Percentiles rank a stretch among this genome's conserved stretches.
These are phyloP conservation scores for Ormosia semicastrata DNA, from an alignment of 306 rosid species.

Conservation along the genomic window DNA sequence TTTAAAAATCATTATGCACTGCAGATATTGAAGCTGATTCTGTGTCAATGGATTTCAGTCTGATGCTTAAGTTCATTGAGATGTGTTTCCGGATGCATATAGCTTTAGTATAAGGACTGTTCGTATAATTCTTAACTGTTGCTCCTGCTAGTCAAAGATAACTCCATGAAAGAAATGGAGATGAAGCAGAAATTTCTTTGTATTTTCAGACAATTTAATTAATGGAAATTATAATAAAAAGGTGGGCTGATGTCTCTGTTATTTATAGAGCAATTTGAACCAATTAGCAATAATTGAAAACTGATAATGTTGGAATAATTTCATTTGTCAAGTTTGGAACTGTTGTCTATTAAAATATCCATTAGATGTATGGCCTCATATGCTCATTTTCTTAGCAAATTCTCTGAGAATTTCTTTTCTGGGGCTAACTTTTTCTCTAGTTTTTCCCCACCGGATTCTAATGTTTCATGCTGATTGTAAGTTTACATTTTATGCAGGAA, in stretches of 20 bases:
- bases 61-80: conserved; percentile 12
- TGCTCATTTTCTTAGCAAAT: not conserved
- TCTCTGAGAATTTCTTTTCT: not conserved
- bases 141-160: not conserved
- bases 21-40: conserved; percentile 3
- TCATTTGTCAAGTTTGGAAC: conserved; percentile 4
- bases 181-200: not conserved
- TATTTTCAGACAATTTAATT: not conserved
- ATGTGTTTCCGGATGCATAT: conserved; percentile 13
- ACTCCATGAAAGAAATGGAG: conserved; percentile 9
- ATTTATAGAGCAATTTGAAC: not conserved
- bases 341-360: not conserved
- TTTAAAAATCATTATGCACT: not conserved
- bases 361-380: not conserved
- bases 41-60: not conserved
- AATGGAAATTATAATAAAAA: not conserved
- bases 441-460: not conserved
- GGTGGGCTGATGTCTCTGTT: not conserved
- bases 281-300: not conserved
- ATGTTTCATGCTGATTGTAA: conserved; percentile 6
- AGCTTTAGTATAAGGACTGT: not conserved
- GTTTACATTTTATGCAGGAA: conserved; percentile 49
- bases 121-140: not conserved
- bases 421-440: not conserved
- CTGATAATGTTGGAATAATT: not conserved